Base-by-base conservation (phyloP, 78 protist species). In the Dictyostelium citrinum region DNA sequence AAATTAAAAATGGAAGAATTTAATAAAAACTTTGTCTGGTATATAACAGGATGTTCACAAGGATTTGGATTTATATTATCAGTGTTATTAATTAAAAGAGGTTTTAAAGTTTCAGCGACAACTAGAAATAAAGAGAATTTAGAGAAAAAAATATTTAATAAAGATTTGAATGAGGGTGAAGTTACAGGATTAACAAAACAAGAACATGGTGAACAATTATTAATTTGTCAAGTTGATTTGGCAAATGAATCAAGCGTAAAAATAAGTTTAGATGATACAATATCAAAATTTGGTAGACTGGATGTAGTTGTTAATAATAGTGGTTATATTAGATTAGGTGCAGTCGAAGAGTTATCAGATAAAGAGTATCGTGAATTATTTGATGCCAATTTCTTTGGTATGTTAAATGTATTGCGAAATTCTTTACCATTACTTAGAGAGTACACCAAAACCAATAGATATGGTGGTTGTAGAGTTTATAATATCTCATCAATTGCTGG, bases 271-370 rank as follows among this genome's bases (percentile, higher is more conserved):
- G 1, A 10, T 20, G 77, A 74, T 0, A 41, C 83, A 2, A 37
- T 76, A 22, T 3, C 16, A 1, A 74, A 74, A 24, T 85, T 85
- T 20, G 64, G 78, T 24, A 29, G 78, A 16, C 27, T 85, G 29
- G 91, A 85, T 76, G 83, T 75, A 20, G 77, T 85, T 0, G 64
- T 85, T 3, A 85, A 85, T 29, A 85, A 85, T 61, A 81, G 77
- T 76, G 91, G 91, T 1, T 76, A 35, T 20, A 4, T 45, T 5
- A 24, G 17, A 29, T 14, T 77, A 9, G 82, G 67, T 3, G 77
- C 83, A 3, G 60, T 85, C 5, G 91, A 85, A n/a, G 83, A 74
- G 31, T 24, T 45, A 11, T 16, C 71, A 2, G 91, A 74, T 61
- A 9, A 6, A 7, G 84, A 85, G 27, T 27, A 51, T 12, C 49